Evolutionary conservation across 1,284 basidiomycete species (phyloP), one percentile per base, ranked within the genome.

Genomic region (Anthracocystis panici-leucophaei): DNA sequence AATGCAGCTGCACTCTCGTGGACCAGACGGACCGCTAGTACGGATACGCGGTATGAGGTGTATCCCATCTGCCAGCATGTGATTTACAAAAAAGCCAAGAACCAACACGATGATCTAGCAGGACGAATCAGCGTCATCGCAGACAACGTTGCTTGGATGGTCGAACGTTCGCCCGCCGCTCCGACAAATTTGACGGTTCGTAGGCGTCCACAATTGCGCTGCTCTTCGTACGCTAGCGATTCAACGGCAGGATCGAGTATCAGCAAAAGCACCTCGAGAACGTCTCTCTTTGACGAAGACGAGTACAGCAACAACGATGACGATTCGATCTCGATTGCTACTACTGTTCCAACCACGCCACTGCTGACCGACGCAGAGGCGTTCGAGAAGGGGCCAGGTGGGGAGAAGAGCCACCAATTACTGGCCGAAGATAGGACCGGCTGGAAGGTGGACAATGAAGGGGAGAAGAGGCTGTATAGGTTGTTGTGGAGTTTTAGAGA

Each of bases 31-130:
- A 67, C 65, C n/a, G 33, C n/a, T 4, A 64, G 77, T 12, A 50
- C 54, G n/a, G 82, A 83, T 57, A 62, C 68, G 27, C 53, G 61
- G n/a, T 75, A 79, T 57, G 74, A 74, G 18, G 67, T 84, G 18
- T 84, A 83, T 45, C 82, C 82, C 20, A 76, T 83, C 49, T 83
- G 82, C 60, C 82, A 84, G 56, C 82, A 83, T 45, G 81, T 84
- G 25, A 79, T 84, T 49, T 84, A 84, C 68, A 77, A 80, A 40
- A 83, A 84, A 65, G 80, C 78, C 35, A 83, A 83, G 68, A 71
- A 66, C n/a, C 80, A 84, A 65, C 75, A 75, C 50, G 82, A 84
- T 54, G 82, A 84, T 69, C 54, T 73, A 6, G 82, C 81, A 1
- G 82, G 82, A 0, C 58, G 82, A 11, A 75, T 84, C 33, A 77